Conservation (phyloP, 306 rosid species). For the Chamaecrista fasciculata region DNA sequence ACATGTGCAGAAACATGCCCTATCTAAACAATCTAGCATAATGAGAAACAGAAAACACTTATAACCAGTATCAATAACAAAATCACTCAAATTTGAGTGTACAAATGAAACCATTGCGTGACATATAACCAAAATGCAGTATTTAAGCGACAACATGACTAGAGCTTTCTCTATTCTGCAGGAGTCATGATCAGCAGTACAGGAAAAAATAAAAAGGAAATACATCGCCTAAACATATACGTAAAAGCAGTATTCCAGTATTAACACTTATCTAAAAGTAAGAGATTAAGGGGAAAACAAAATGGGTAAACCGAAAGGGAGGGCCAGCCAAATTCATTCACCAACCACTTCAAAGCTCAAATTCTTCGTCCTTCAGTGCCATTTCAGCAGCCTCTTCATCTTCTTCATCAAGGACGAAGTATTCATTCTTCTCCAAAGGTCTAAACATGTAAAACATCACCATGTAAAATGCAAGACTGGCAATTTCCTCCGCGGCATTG, state of each 20-base stretch:
- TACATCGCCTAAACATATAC: constrained; percentile 31
- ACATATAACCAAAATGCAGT: constrained; percentile 18
- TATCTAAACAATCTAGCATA: constrained; percentile 10
- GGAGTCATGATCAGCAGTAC: constrained; percentile 28
- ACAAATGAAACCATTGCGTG: constrained; percentile 29
- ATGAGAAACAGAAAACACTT: background rate
- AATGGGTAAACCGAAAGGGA: constrained; percentile 2
- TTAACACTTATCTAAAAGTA: constrained; percentile 34
- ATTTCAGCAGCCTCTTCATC: constrained; percentile 91
- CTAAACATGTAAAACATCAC: constrained; percentile 94
- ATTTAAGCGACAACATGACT: background rate
- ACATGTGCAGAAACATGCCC: constrained; percentile 6
- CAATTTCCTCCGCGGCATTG: constrained; percentile 87
- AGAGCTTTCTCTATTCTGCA: constrained; percentile 26
- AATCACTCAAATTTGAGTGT: constrained; percentile 18
- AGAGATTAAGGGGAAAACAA: background rate
- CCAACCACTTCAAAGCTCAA: constrained; percentile 60
- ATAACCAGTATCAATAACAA: constrained; percentile 15
- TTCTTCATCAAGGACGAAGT: constrained; percentile 85
- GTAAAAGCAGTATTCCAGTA: constrained; percentile 38
- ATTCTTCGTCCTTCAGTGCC: constrained; percentile 82
- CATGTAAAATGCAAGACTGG: constrained; percentile 64
- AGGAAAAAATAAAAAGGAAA: background rate
- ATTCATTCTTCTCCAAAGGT: constrained; percentile 85
- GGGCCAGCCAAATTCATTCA: constrained; percentile 12